Conservation (phyloP, 768 basidiomycete species). For the Xanthoconium stramineum region DNA sequence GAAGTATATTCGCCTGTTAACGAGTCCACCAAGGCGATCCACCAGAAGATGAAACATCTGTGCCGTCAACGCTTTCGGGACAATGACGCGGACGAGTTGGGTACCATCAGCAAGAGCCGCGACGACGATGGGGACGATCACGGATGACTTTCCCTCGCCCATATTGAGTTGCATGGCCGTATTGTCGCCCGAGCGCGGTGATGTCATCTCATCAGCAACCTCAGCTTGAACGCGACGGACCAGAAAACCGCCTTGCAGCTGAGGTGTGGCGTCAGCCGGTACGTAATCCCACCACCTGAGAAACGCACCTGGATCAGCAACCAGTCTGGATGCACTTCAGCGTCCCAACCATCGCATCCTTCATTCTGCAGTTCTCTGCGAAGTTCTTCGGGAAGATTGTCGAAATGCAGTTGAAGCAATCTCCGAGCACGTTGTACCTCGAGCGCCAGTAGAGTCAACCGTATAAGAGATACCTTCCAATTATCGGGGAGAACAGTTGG, state of each 20-base stretch:
- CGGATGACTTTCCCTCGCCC: no score
- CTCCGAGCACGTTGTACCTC: conserved; percentile 8
- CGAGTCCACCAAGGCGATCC: conserved; percentile 41
- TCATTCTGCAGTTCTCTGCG: conserved; percentile 8
- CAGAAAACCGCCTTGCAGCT: conserved; percentile 47
- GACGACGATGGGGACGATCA: no score
- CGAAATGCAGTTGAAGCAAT: conserved; percentile 23
- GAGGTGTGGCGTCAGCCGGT: background rate
- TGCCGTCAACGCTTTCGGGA: conserved; percentile 27
- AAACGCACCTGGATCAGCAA: conserved; percentile 41
- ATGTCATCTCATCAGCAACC: conserved; percentile 47
- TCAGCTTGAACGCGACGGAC: conserved; percentile 40
- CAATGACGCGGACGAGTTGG: conserved; percentile 37
- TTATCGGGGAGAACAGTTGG: conserved; percentile 3
- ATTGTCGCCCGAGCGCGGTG: conserved; percentile 35
- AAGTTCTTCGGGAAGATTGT: conserved; percentile 29
- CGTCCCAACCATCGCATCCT: conserved; percentile 14
- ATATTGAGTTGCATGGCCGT: conserved; percentile 42
- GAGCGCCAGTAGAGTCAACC: conserved; percentile 28
- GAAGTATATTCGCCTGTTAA: conserved; percentile 45
- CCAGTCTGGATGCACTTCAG: conserved; percentile 37
- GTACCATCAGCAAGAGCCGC: no score
- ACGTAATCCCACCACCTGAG: background rate
- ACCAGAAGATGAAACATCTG: conserved; percentile 52
- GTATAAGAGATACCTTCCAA: conserved; percentile 33